Percentiles rank a stretch among this genome's conserved stretches.
Conservation (phyloP, 306 rosid species). For the Prunus armeniaca region DNA sequence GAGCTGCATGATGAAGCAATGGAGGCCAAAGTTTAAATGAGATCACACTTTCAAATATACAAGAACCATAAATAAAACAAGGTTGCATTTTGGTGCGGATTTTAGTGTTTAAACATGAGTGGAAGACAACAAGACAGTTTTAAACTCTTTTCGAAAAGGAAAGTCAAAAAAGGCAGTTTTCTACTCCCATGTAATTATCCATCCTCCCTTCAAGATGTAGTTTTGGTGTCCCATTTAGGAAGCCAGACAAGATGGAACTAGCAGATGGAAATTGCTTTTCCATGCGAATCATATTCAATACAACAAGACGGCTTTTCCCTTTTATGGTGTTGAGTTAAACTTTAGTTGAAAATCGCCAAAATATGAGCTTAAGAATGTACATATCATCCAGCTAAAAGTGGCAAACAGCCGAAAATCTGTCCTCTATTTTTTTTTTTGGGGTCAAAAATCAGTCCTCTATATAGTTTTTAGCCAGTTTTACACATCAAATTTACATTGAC, state of each 20-base stretch:
- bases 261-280: not conserved
- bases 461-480: conserved; percentile 10
- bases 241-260: not conserved
- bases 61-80: not conserved
- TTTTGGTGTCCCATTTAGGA: not conserved
- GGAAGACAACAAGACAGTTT: not conserved
- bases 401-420: conserved; percentile 13
- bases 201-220: not conserved
- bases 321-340: not conserved
- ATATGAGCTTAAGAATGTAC: conserved; percentile 15
- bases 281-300: not conserved
- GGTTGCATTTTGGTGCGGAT: not conserved
- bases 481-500: conserved; percentile 4
- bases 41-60: conserved; percentile 5
- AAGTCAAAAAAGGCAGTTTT: not conserved
- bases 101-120: not conserved
- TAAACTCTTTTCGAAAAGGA: no score
- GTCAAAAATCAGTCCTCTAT: not conserved
- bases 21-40: conserved; percentile 7
- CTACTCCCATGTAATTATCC: not conserved
- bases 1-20: conserved; percentile 60
- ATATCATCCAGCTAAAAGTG: conserved; percentile 7
- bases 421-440: no score
- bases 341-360: conserved; percentile 10
- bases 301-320: not conserved